Base-by-base conservation (phyloP, 2,329 filamentous ascomycete genomes). In the Fusarium camptoceras region DNA sequence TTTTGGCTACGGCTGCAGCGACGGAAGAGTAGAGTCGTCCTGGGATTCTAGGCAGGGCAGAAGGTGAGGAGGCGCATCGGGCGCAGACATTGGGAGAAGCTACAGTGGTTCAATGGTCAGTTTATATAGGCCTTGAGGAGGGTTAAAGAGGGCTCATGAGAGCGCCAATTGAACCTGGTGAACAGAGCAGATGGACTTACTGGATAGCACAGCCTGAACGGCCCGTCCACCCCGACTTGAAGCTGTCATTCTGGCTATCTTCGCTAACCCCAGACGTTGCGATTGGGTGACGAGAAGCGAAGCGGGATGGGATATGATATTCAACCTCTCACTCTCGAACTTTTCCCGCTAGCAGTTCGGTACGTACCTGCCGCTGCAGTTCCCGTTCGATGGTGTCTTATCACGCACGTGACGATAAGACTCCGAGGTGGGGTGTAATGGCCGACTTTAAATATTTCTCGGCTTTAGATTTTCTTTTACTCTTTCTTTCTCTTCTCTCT, bases 161-260 rank as follows among this genome's bases (percentile, higher is more conserved):
- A 46, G 43, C 46, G 43, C 50, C 71, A 73, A 76, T 76, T 76
- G 69, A 54, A 49, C 15, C 42, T 30, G 14, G 18, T 46, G 6
- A 18, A 20, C 31, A 51, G 9, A 18, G n/a, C 6, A 44, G 47
- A 39, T 64, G 27, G 12, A 57, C 85, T 76, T 76, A 89, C 88
- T 82, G 76, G 82, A 82, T 61, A 89, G 73, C 57, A 85, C 79
- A 69, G 82, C 81, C 73, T 83, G 81, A 63, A 84, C 78, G 76
- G 83, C 83, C 76, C 79, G 82, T 71, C 84, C 78, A 70, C 87
- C 86, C 83, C 87, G 86, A 81, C 87, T 87, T 74, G 86, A 84
- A 72, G 85, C 83, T 71, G 85, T 81, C 87, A 89, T 74, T 76
- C 54, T 71, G 64, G 56, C 39, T 59, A 44, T 51, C 18, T 68